Evolutionary conservation across 2,329 filamentous ascomycete species (phyloP).

Genomic region (Calonectria crousiana): DNA sequence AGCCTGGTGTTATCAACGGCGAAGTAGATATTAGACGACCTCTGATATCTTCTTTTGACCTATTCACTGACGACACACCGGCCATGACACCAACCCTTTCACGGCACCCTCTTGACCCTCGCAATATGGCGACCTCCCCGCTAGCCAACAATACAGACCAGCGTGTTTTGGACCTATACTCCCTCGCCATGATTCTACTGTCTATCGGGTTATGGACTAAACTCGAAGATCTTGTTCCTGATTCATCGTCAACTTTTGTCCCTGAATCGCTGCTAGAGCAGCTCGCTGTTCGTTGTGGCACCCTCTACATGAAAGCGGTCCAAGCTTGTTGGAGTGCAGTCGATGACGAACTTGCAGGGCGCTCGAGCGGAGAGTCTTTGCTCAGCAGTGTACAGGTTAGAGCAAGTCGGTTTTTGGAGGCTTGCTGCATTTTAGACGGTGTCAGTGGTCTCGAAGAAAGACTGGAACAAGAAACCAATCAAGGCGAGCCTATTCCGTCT

Average conservation of each 20-base stretch:
- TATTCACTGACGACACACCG: conserved; percentile 64
- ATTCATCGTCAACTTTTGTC: conserved; percentile 60
- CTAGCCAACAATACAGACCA: conserved; percentile 64
- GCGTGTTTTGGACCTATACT: conserved; percentile 76
- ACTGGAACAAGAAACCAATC: conserved; percentile 60
- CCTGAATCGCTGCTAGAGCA: conserved; percentile 72
- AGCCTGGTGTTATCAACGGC: conserved; percentile 55
- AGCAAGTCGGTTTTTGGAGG: conserved; percentile 70
- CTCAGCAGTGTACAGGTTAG: conserved; percentile 66
- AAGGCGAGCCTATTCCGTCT: conserved; percentile 22
- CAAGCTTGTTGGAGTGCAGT: conserved; percentile 79
- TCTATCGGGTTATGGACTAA: conserved; percentile 83
- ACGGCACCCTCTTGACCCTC: conserved; percentile 75
- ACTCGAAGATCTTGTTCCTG: conserved; percentile 65
- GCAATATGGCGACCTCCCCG: conserved; percentile 61
- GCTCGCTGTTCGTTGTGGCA: conserved; percentile 77
- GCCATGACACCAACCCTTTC: conserved; percentile 46
- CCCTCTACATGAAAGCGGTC: conserved; percentile 80
- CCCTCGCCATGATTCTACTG: conserved; percentile 78
- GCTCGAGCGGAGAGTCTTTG: conserved; percentile 62
- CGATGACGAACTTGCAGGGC: conserved; percentile 68
- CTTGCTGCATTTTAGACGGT: conserved; percentile 71
- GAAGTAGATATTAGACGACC: conserved; percentile 76
- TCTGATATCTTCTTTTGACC: conserved; percentile 79
- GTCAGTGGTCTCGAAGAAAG: conserved; percentile 68